Evolutionary conservation across 805 yeast species (phyloP), one percentile per base, ranked within the genome.

Genomic region (Candida dajiaensis): DNA sequence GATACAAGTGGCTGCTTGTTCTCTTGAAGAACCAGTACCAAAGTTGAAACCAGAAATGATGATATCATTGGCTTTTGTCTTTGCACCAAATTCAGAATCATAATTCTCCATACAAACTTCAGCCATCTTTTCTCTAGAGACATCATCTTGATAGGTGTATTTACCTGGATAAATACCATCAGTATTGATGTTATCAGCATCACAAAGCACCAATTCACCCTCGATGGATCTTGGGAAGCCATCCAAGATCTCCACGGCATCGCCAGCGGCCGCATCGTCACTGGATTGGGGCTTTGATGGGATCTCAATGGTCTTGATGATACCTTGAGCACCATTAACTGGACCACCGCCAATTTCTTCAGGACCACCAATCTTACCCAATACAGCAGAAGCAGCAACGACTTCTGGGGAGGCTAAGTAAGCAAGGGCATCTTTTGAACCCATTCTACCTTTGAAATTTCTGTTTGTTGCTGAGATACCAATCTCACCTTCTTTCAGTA

Each of bases 121-220:
- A 31, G 99, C 99, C 99, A 94, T 94, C 65, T 85, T 88, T 57
- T 88, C 96, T 60, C 85, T 77, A 38, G 97, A 78, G 41, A 94
- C 94, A 63, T 94, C 98, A 66, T 94, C 99, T 71, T 94, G 98
- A 70, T 94, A 94, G 10, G 99, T 94, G 74, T 94, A 94, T 66
- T 94, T 94, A 55, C 99, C 99, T 20, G 99, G 99, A 64, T 94
- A 94, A 49, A 94, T 94, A 61, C 98, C 99, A 66, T 94, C 99
- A 20, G 99, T 94, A 71, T 94, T 94, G 68, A 94, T 83, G 64
- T 85, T 86, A 68, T 94, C 99, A 40, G 97, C 97, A 62, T 94
- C 96, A 76, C 99, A 94, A 22, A 94, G 73, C 18, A 94, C 88
- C 48, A 94, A 73, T 67, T 94, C 99, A 44, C 99, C 99, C 51